Evolutionary conservation across 441 rosid species (phyloP), one percentile per base, ranked within the genome.

Genomic region (Bruguiera hainesii): DNA sequence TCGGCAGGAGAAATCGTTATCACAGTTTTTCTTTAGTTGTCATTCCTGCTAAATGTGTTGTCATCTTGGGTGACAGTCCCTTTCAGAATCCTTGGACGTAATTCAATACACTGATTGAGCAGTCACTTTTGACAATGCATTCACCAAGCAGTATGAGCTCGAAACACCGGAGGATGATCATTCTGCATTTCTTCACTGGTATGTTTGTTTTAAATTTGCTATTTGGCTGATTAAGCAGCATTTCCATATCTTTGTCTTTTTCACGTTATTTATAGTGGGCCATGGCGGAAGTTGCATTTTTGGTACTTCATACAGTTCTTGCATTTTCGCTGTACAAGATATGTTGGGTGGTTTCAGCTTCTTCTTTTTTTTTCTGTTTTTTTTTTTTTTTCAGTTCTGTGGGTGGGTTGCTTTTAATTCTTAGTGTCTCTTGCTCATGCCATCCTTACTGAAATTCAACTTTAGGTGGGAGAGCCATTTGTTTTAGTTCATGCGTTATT

Each of bases 61-160:
- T 73, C 56, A 62, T 67, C 75, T 71, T 71, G 67, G 74, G 30
- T 80, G 78, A 56, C 88, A 95, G 99, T 95, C 92, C 76, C 88
- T 96, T 78, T 88, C 96, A 63, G 99, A 96, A 86, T 89, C 99
- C 62, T 84, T 96, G 79, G 99, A 92, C 73, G 97, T 96, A 76
- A 88, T 89, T 73, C 95, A 92, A 79, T 97, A 89, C 76, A 77
- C 67, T 60, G 87, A 87, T 73, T 96, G 98, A 98, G 75, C 85
- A 70, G 81, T 85, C 73, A 86, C 97, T 73, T 89, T 95, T 63
- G 99, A 96, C 79, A 87, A 92, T 87, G 85, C 89, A 67, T 92
- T 95, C 66, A 75, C 95, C 61, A 78, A 82, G 71, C 98, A 92
- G 76, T 95, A 95, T 74, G 85, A 64, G 72, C 94, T 90, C 55